A percentile compares a stretch with the other conserved stretches of the same genome.
These are phyloP conservation scores for Striga hermonthica DNA, from an alignment of 305 asterid species.

Conservation along the genomic window DNA sequence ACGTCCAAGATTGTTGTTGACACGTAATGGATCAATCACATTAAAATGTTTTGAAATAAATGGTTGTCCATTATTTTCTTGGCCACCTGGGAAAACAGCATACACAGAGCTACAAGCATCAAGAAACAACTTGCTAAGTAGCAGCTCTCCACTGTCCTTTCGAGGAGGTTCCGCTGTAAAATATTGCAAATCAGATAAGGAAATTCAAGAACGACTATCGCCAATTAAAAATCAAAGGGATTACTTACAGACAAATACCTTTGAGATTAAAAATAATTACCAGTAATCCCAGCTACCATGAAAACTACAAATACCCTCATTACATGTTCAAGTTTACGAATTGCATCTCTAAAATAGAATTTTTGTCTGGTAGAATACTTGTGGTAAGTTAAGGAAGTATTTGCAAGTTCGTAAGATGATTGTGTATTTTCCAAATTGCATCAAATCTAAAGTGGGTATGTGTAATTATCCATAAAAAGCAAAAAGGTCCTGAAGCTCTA, in stretches of 20 bases:
- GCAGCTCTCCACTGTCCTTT: slow-evolving; percentile 79
- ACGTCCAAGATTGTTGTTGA: slow-evolving; percentile 98
- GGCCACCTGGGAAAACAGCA: slow-evolving; percentile 90
- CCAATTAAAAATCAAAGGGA: slow-evolving; percentile 7
- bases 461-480: not conserved
- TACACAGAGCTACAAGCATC: slow-evolving; percentile 86
- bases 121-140: slow-evolving; percentile 85
- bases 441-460: not conserved
- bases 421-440: not conserved
- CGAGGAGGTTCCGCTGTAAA: slow-evolving; percentile 93
- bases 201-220: slow-evolving; percentile 22
- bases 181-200: slow-evolving; percentile 29
- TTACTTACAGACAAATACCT: not conserved
- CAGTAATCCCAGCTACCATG: not conserved
- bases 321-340: not conserved
- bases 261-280: not conserved
- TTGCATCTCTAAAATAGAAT: not conserved
- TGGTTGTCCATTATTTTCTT: slow-evolving; percentile 79
- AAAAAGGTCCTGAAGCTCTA: slow-evolving; percentile 18
- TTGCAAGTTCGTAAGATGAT: not conserved
- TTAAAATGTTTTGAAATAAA: slow-evolving; percentile 87
- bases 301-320: not conserved
- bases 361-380: not conserved
- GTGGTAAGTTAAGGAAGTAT: not conserved
- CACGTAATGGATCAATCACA: slow-evolving; percentile 95